Base-by-base conservation (phyloP, 441 rosid genomes). In the Populus tomentosa region DNA sequence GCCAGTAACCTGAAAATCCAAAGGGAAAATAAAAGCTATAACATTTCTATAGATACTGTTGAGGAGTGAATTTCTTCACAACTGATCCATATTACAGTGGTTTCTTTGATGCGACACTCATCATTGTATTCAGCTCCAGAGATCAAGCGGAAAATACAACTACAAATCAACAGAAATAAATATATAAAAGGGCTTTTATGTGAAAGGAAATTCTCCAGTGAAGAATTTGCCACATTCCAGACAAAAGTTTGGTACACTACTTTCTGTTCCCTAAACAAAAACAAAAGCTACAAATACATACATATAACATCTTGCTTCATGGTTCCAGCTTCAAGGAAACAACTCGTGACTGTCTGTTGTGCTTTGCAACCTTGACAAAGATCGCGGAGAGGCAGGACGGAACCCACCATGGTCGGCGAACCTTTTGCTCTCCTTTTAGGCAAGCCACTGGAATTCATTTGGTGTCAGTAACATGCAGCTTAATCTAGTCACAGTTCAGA, bases 341-440 rank as follows among this genome's bases (percentile, higher is more conserved):
- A 82, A 96, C 98, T 77, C 98, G 89, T 1, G 94, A 91, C 79
- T 90, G 99, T 81, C 99, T 89, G 89, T 92, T 94, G 82, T 94
- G 97, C 86, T 91, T 92, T 33, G 97, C 98, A 40, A 85, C 92
- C 87, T 94, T 96, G 74, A 87, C 89, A 82, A 92, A 94, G 70
- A 94, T 85, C 76, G 87, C 83, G 0, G 97, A 90, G 40, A 96
- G 90, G 86, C 97, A 96, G 6, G 98, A 88, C 1, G 97, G 98
- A 32, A 97, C 99, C 99, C 98, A 96, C 98, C 99, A 94, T 68
- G 98, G 99, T 71, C 95, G 85, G 75, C 95, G 91, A 71, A 96
- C 96, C 77, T 92, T 92, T 81, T 96, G 99, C 76, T 96, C 99
- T 40, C 99, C 99, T 84, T 96, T 94, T 83, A 96, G 86, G 85